Base-by-base conservation (phyloP, 2,329 filamentous ascomycete genomes). In the Arthrinium puccinioides region DNA sequence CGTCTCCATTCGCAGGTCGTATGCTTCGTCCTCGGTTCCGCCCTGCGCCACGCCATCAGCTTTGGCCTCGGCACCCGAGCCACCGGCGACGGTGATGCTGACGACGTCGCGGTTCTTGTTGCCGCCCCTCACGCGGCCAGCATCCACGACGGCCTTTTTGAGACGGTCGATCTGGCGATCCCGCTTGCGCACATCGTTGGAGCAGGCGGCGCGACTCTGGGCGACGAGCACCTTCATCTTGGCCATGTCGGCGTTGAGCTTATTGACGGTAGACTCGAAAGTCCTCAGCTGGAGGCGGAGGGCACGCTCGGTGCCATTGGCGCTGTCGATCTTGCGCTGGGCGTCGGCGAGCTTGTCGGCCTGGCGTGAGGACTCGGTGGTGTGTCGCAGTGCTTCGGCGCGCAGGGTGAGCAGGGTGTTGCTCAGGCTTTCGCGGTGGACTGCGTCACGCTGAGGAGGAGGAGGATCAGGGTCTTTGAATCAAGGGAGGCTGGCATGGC, bases 81-180 rank as follows among this genome's bases (percentile, higher is more conserved):
- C 68, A 52, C 79, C 66, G 34, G 74, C 66, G 7, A 82, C 69
- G 9, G 57, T 72, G 37, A 82, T 79, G 10, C 66, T 70, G 6
- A 75, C 70, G 18, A 81, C 62, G 9, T 70, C 68, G 7, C 73
- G 63, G 44, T 66, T 75, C 44, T 67, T 71, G 31, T 66, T 68
- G 30, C 70, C 69, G 27, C 78, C 76, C 51, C 72, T 72, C 47
- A 73, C 78, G 45, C 78, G 74, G 32, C 71, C 77, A 53, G 76
- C 74, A 37, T 92, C 86, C 4, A 78, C 73, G 44, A 97, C 71
- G 55, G 95, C 87, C 48, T 82, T 84, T 68, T 96, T 97, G 45
- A 98, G 69, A 27, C 81, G 80, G 45, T 94, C 85, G 46, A 97
- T 82, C 60, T 95, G 86, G 30, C 87, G 71, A 55, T 98, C 92